phyloP scores from a whole-genome alignment of 257 asterid species.

The Fraxinus anomala region DNA sequence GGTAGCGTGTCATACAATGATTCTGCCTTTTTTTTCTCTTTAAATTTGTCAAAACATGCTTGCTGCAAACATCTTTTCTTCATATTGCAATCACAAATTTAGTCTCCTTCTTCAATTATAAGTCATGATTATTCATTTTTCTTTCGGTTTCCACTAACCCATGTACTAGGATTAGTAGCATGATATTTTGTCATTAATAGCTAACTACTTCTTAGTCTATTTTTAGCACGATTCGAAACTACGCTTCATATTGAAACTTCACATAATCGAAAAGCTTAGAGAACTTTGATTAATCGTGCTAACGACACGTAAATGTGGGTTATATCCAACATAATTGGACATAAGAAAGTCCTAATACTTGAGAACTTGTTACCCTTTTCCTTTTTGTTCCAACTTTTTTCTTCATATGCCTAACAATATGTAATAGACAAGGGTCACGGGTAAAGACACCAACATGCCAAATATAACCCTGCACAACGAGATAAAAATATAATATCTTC shows the following conservation, averaged over 20 bases:
- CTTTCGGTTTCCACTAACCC: constrained; percentile 37
- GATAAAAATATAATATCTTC: neutral
- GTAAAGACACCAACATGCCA: constrained; percentile 70
- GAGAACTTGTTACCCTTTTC: neutral
- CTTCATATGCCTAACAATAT: constrained; percentile 50
- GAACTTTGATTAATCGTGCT: neutral
- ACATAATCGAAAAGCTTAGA: neutral
- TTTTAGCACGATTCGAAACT: neutral
- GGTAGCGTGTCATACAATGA: neutral
- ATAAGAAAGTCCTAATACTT: neutral
- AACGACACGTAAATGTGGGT: neutral
- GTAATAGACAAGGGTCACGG: constrained; percentile 61
- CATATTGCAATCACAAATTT: neutral
- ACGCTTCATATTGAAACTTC: neutral
- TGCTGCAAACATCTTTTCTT: constrained; percentile 2
- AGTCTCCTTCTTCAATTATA: constrained; percentile 21
- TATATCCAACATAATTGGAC: constrained; percentile 21
- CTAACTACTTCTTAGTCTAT: neutral
- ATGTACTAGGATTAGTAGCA: neutral
- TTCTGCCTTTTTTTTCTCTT: neutral
- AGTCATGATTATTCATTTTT: constrained; percentile 17
- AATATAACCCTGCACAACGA: constrained; percentile 60
- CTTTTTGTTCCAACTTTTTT: neutral
- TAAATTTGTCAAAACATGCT: constrained; percentile 7
- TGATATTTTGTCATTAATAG: neutral